Base-by-base conservation (phyloP, 352 stramenopile species). In the Globisporangium echinulatum region DNA sequence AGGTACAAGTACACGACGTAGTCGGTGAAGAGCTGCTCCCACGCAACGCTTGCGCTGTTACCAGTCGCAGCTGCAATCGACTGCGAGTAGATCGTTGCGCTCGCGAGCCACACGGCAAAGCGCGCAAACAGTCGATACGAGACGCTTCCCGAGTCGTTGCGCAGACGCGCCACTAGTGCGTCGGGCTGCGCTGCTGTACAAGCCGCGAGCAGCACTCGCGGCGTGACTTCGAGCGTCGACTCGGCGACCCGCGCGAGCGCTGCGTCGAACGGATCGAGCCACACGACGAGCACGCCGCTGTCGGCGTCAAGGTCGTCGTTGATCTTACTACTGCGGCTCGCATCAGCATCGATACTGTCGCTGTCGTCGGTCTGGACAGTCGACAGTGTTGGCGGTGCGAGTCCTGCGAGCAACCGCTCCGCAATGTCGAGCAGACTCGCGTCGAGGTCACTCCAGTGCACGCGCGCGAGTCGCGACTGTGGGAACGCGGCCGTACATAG, bases 1-100 rank as follows among this genome's bases (percentile, higher is more conserved):
- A 92, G 60, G 44, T 89, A 92, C 56, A 90, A 17, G 44, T 75
- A 64, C 0, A 68, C 72, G 48, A 79, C 56, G 39, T 79, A 76
- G 49, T 72, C 64, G 0, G 50, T 65, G 43, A 84, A 84, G 6
- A 62, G 64, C 46, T 67, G 67, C 49, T 86, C 76, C 76, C 76
- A 86, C 36, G 54, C 52, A 46, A 66, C 59, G 49, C 69, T 69
- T 2, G 52, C 58, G 39, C 55, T 36, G 43, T n/a, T 25, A 7
- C n/a, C 52, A 17, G 1, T 57, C 14, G 42, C 37, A 2, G 61
- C 25, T 8, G 37, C 54, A 15, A 61, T 55, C 54, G 61, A 58
- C 42, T 67, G 62, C 15, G 62, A 67, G 56, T 67, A 67, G 46
- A 67, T 56, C 13, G 62, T 49, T 2, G 62, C 55, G 51, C 62